These are phyloP conservation scores for Pouteria glomerata DNA, from an alignment of 148 eudicot species.

Conservation along the genomic window DNA sequence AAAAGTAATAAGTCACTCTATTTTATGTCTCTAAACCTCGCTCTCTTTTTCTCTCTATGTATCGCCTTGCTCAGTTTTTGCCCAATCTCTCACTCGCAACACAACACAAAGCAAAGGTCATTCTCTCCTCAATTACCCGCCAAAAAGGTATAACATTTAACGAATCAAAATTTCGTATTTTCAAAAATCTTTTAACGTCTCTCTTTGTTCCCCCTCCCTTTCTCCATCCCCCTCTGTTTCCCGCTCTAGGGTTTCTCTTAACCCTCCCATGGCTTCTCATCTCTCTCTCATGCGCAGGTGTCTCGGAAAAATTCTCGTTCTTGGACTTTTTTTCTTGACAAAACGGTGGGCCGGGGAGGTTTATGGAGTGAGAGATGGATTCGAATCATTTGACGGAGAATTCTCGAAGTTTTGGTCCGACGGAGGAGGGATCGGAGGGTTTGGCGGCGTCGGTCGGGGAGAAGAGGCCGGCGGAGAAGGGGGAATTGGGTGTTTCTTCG, in stretches of 20 bases:
- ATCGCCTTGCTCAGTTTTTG: slow-evolving; percentile 14
- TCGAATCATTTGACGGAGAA: not conserved
- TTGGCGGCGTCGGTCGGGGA: slow-evolving; percentile 17
- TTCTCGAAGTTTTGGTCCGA: not conserved
- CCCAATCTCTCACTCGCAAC: not conserved
- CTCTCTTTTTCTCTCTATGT: no score
- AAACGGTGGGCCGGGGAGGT: not conserved
- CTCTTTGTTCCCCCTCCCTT: not conserved
- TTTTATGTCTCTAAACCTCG: no score
- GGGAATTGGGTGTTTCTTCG: slow-evolving; percentile 10
- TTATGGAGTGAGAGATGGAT: slow-evolving; percentile 30
- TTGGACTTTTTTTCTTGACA: no score
- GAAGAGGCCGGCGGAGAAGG: slow-evolving; percentile 29
- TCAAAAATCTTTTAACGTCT: slow-evolving; percentile 9
- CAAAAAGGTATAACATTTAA: slow-evolving; percentile 23
- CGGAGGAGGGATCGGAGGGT: slow-evolving; percentile 19
- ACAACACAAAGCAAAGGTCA: not conserved
- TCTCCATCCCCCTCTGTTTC: no score
- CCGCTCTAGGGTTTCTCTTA: slow-evolving; percentile 54
- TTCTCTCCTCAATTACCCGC: slow-evolving; percentile 18
- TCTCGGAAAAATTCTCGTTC: no score
- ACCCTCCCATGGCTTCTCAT: slow-evolving; percentile 23
- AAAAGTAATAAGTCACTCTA: no score
- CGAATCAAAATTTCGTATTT: slow-evolving; percentile 23
- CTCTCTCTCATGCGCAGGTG: slow-evolving; percentile 39